These are phyloP conservation scores for Bjerkandera adusta DNA, from an alignment of 1,284 basidiomycete genomes.

Conservation along the genomic window DNA sequence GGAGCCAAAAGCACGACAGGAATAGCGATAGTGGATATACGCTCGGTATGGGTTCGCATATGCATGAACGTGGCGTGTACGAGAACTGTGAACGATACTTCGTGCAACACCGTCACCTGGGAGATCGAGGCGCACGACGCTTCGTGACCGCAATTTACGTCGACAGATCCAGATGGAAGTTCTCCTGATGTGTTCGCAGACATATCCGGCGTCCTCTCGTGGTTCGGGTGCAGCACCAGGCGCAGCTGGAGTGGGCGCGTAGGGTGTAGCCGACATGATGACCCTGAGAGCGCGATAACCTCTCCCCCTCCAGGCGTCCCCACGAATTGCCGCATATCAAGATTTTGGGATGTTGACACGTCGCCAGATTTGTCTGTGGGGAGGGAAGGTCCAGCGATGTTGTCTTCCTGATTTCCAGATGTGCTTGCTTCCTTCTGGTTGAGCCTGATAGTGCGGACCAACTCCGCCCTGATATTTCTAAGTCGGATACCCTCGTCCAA, in stretches of 20 bases:
- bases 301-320: conserved; percentile 33
- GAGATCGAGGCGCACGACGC: conserved; percentile 71
- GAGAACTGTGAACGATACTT: conserved; percentile 64
- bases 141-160: conserved; percentile 45
- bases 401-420: conserved; percentile 20
- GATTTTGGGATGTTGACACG: conserved; percentile 19
- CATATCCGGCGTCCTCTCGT: conserved; percentile 34
- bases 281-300: conserved; percentile 70
- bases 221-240: conserved; percentile 66
- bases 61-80: conserved; percentile 71
- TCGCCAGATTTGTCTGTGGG: conserved; percentile 23
- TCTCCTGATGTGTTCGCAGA: conserved; percentile 45
- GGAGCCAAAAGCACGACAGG: conserved; percentile 71
- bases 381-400: conserved; percentile 38
- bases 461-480: conserved; percentile 71
- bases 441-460: conserved; percentile 60
- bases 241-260: conserved; percentile 64
- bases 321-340: conserved; percentile 20
- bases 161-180: conserved; percentile 39
- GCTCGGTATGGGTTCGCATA: conserved; percentile 61
- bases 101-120: conserved; percentile 71
- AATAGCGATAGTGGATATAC: conserved; percentile 55
- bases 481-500: conserved; percentile 65
- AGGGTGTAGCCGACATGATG: conserved; percentile 76
- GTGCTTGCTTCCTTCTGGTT: conserved; percentile 30